Percentiles rank a stretch among this genome's conserved stretches.
Evolutionary conservation across 192 early-diverging fungal genomes (phyloP).

Genomic region (Gonapodya sp.): DNA sequence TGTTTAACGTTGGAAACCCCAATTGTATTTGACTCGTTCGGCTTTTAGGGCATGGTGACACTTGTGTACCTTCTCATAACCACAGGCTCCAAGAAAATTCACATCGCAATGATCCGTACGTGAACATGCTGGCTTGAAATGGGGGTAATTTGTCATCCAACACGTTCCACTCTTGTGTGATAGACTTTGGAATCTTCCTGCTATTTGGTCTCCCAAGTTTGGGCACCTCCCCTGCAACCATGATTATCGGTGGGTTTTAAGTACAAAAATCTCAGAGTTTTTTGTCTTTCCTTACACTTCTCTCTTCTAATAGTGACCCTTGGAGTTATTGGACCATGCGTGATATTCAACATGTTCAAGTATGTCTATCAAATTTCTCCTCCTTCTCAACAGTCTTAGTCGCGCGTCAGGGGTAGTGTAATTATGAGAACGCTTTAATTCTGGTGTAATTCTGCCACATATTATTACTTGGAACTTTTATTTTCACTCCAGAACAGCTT

Average conservation of each 20-base stretch:
- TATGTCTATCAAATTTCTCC: neutral
- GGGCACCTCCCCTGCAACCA: neutral
- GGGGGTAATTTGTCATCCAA: too few species aligned
- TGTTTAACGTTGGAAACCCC: too few species aligned
- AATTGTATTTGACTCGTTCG: too few species aligned
- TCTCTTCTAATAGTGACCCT: neutral
- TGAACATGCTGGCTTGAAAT: too few species aligned
- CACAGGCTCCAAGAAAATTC: neutral
- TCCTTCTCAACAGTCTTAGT: too few species aligned
- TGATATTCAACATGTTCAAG: neutral
- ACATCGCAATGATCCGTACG: neutral
- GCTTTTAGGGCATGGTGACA: neutral
- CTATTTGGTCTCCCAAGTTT: neutral
- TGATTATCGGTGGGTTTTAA: neutral
- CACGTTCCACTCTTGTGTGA: too few species aligned
- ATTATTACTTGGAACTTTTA: too few species aligned
- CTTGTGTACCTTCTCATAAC: neutral
- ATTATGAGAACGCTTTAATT: too few species aligned
- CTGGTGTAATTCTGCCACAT: too few species aligned
- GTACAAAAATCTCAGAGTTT: neutral
- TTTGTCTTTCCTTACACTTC: neutral
- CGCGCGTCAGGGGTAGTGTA: too few species aligned
- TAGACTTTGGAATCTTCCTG: neutral
- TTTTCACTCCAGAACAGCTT: too few species aligned
- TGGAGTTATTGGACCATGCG: neutral